Conservation (phyloP, 768 basidiomycete genomes). For the Obba rivulosa region DNA sequence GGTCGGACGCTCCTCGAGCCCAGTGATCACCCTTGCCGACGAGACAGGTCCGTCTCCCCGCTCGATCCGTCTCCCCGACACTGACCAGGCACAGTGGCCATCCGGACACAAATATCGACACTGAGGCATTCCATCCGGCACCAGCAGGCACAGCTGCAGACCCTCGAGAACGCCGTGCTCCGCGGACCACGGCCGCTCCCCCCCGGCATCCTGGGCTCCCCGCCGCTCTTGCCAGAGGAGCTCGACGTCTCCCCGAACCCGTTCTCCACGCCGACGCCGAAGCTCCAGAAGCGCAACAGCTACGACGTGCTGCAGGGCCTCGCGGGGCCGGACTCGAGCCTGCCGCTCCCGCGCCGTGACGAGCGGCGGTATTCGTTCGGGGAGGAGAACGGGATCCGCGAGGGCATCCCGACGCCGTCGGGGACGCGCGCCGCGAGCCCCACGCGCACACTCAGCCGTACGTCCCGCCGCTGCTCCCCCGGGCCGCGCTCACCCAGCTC, state of each 20-base stretch:
- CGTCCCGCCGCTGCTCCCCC: constrained; percentile 29
- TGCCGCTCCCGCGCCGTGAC: constrained; percentile 65
- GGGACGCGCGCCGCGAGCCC: constrained; percentile 64
- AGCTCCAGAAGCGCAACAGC: constrained; percentile 59
- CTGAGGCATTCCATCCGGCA: constrained; percentile 80
- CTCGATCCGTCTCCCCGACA: neutral
- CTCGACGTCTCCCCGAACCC: constrained; percentile 10
- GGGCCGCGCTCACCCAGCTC: neutral
- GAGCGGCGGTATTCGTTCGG: constrained; percentile 25
- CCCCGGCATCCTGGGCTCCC: constrained; percentile 31
- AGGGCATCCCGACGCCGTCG: constrained; percentile 58
- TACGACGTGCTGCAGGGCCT: constrained; percentile 66
- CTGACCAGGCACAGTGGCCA: constrained; percentile 44
- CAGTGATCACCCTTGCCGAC: constrained; percentile 44
- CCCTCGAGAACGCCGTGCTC: constrained; percentile 62
- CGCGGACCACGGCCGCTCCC: constrained; percentile 60
- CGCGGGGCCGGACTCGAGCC: constrained; percentile 70
- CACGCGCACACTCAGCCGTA: constrained; percentile 75
- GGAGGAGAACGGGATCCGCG: constrained; percentile 57
- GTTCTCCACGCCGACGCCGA: constrained; percentile 17
- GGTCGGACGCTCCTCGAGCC: constrained; percentile 45
- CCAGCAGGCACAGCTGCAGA: constrained; percentile 74
- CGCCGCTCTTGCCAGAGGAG: constrained; percentile 33
- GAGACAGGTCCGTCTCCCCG: constrained; percentile 52
- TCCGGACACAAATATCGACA: constrained; percentile 75